These are phyloP conservation scores for Hippophae gyantsensis DNA, from an alignment of 306 rosid species.

Conservation along the genomic window DNA sequence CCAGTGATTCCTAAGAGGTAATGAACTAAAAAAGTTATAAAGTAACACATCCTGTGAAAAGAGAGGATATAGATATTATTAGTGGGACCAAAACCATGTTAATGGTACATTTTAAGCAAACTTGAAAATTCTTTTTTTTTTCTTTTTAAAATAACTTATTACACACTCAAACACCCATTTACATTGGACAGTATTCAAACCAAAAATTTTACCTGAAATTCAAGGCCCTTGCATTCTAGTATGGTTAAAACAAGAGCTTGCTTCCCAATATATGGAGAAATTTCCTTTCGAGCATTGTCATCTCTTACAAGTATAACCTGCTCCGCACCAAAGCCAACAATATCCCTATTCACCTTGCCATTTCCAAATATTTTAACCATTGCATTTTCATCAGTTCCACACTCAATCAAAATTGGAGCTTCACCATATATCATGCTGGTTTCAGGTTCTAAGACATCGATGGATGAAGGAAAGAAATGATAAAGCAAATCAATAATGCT, in stretches of 20 bases:
- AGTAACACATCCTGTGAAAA: constrained; percentile 55
- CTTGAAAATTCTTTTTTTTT: too few relatives aligned
- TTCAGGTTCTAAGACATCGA: constrained; percentile 64
- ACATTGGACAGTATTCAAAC: neutral
- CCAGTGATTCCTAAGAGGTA: constrained; percentile 53
- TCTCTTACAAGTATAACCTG: constrained; percentile 80
- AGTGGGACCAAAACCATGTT: too few relatives aligned
- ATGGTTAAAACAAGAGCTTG: constrained; percentile 70
- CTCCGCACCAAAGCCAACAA: constrained; percentile 76
- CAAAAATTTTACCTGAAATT: constrained; percentile 52
- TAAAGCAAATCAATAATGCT: constrained; percentile 57
- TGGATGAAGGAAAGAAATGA: constrained; percentile 53
- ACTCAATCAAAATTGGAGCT: constrained; percentile 54
- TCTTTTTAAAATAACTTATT: too few relatives aligned
- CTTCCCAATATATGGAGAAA: constrained; percentile 43
- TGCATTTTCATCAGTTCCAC: constrained; percentile 44
- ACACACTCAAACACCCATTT: too few relatives aligned
- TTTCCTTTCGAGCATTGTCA: constrained; percentile 37
- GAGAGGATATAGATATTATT: neutral
- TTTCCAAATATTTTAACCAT: constrained; percentile 60
- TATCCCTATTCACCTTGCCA: constrained; percentile 23
- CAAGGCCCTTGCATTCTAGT: constrained; percentile 81
- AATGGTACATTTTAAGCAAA: too few relatives aligned
- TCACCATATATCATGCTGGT: constrained; percentile 59
- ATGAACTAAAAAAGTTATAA: constrained; percentile 61